These are phyloP conservation scores for Candida lessepsii DNA, from an alignment of 805 yeast genomes.

Conservation along the genomic window DNA sequence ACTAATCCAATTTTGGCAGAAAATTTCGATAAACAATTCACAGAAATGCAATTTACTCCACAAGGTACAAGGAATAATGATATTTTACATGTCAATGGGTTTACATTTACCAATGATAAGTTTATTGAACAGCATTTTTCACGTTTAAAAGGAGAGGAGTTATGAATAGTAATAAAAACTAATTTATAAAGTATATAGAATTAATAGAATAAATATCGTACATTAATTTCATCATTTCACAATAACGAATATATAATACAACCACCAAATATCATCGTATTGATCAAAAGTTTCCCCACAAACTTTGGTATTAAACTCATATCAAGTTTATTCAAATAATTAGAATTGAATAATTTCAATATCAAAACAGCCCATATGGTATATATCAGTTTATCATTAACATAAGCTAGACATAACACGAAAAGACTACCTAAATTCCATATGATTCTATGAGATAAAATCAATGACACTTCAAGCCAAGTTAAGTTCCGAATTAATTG, in stretches of 20 bases:
- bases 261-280: conserved; percentile 10
- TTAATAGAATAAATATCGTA: too few relatives aligned
- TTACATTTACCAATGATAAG: conserved; percentile 41
- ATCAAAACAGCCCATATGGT: conserved; percentile 9
- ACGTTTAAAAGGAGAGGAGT: background rate
- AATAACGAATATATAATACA: conserved; percentile 6
- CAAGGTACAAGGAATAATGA: conserved; percentile 26
- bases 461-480: conserved; percentile 10
- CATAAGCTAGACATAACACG: conserved; percentile 12
- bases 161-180: too few relatives aligned
- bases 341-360: conserved; percentile 22
- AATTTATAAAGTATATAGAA: too few relatives aligned
- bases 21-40: conserved; percentile 43
- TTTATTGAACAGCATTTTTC: conserved; percentile 21
- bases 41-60: conserved; percentile 39
- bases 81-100: conserved; percentile 40
- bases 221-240: too few relatives aligned
- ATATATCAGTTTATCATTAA: conserved; percentile 1
- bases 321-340: conserved; percentile 17
- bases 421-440: conserved; percentile 21
- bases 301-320: conserved; percentile 3
- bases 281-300: conserved; percentile 9
- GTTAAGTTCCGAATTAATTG: conserved; percentile 15
- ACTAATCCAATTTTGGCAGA: conserved; percentile 46
- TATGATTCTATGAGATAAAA: conserved; percentile 16